Percentiles rank a stretch among this genome's conserved stretches.
These are phyloP conservation scores for Sedum album DNA, from an alignment of 164 flowering plant species.

Conservation along the genomic window DNA sequence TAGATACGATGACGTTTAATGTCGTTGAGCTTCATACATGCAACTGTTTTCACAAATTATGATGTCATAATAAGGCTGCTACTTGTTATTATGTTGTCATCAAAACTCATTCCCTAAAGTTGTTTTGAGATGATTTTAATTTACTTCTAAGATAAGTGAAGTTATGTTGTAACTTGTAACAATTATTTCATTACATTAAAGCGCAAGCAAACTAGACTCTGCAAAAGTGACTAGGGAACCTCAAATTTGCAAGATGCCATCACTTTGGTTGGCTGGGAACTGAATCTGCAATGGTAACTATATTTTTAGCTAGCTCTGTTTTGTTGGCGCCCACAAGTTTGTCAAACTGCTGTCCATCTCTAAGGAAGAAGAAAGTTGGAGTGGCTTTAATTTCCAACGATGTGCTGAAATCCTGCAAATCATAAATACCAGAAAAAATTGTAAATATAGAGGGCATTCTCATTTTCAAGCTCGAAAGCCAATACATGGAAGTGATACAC, in stretches of 20 bases:
- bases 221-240: background rate
- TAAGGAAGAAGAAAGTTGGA: slow-evolving; percentile 6
- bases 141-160: too few relatives aligned
- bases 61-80: too few relatives aligned
- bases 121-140: too few relatives aligned
- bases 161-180: too few relatives aligned
- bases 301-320: slow-evolving; percentile 4
- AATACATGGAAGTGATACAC: background rate
- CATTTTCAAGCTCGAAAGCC: background rate
- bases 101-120: too few relatives aligned
- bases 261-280: background rate
- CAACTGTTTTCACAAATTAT: too few relatives aligned
- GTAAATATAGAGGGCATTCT: background rate
- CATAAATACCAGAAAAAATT: background rate
- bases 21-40: too few relatives aligned
- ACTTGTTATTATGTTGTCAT: too few relatives aligned
- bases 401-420: slow-evolving; percentile 6
- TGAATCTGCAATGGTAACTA: background rate
- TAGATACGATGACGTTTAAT: too few relatives aligned
- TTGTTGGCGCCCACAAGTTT: slow-evolving; percentile 6
- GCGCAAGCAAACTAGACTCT: background rate
- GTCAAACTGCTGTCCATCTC: slow-evolving; percentile 1
- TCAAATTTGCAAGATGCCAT: background rate
- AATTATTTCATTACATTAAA: too few relatives aligned
- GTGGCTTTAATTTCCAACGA: slow-evolving; percentile 4